These are phyloP conservation scores for Vitis labrusca DNA, from an alignment of 164 flowering plant species.

Conservation along the genomic window DNA sequence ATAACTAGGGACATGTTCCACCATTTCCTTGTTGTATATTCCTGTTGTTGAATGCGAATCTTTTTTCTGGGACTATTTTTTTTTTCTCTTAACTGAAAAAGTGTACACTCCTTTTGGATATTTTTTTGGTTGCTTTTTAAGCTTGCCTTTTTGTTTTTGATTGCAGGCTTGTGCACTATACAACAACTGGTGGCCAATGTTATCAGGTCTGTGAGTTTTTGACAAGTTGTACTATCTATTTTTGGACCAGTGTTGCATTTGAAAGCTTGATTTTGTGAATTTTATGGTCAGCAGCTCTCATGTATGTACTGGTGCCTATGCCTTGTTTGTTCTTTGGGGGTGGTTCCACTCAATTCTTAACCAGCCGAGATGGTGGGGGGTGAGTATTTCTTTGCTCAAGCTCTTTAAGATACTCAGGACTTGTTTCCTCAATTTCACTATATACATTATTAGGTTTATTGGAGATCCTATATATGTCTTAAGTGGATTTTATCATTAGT, in stretches of 20 bases:
- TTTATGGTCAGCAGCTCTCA: slow-evolving; percentile 58
- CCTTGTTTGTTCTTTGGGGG: slow-evolving; percentile 97
- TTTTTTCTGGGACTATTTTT: not conserved
- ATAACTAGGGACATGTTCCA: too few species aligned
- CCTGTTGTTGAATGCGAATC: not conserved
- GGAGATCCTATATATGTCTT: too few species aligned
- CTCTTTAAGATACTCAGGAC: not conserved
- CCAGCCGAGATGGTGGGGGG: slow-evolving; percentile 95
- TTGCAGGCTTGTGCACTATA: slow-evolving; percentile 94
- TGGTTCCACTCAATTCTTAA: slow-evolving; percentile 86
- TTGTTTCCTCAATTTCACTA: not conserved
- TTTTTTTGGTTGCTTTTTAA: too few species aligned
- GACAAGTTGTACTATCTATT: not conserved
- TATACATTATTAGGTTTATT: too few species aligned
- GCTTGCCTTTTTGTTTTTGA: not conserved
- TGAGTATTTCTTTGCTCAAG: slow-evolving; percentile 33
- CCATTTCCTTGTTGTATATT: too few species aligned
- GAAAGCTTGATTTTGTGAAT: slow-evolving; percentile 2
- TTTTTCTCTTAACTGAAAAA: not conserved
- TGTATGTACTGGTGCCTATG: slow-evolving; percentile 97
- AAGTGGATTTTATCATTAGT: not conserved
- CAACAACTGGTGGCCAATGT: slow-evolving; percentile 98
- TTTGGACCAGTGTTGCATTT: slow-evolving; percentile 2
- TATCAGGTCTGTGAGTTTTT: slow-evolving; percentile 56
- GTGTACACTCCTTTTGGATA: too few species aligned